Percentiles rank a stretch among this genome's conserved stretches.
phyloP scores from a whole-genome alignment of 2,329 filamentous ascomycete genomes.

The Xylaria sp. region DNA sequence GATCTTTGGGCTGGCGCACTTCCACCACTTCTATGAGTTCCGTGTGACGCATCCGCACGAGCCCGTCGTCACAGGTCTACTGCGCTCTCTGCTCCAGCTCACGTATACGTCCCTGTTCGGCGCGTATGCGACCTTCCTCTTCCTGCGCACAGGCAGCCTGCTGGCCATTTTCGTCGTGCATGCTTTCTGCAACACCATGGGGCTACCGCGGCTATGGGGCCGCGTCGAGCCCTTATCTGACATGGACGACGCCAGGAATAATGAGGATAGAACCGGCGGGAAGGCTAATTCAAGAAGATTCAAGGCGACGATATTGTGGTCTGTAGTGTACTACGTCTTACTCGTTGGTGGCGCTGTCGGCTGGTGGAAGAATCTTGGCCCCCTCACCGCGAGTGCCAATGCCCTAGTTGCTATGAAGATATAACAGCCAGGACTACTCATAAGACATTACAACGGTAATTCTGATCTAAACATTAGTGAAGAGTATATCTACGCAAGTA shows the following conservation, averaged over 20 bases:
- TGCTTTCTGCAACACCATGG: conserved; percentile 92
- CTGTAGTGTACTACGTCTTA: conserved; percentile 80
- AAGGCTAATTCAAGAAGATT: conserved; percentile 44
- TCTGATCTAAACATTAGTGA: not conserved
- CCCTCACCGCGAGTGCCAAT: conserved; percentile 73
- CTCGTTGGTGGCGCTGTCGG: conserved; percentile 75
- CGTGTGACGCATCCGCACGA: conserved; percentile 80
- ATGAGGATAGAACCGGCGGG: conserved; percentile 25
- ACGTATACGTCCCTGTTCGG: conserved; percentile 93
- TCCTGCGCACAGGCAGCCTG: conserved; percentile 84
- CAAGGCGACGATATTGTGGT: conserved; percentile 68
- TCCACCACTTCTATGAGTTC: conserved; percentile 98
- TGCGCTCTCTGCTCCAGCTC: conserved; percentile 85
- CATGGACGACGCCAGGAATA: conserved; percentile 41
- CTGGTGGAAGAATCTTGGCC: conserved; percentile 79
- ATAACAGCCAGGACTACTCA: conserved; percentile 28
- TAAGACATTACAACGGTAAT: not conserved
- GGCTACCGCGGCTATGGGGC: conserved; percentile 87
- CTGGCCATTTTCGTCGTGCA: conserved; percentile 81
- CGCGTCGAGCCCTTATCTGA: conserved; percentile 66
- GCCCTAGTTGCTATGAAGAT: conserved; percentile 56
- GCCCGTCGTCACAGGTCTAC: conserved; percentile 69
- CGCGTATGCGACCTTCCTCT: conserved; percentile 91
- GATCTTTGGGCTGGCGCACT: conserved; percentile 91
- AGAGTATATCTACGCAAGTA: conserved; percentile 3